Evolutionary conservation across 306 rosid species (phyloP).

Genomic region (Trichosanthes cucumerina): DNA sequence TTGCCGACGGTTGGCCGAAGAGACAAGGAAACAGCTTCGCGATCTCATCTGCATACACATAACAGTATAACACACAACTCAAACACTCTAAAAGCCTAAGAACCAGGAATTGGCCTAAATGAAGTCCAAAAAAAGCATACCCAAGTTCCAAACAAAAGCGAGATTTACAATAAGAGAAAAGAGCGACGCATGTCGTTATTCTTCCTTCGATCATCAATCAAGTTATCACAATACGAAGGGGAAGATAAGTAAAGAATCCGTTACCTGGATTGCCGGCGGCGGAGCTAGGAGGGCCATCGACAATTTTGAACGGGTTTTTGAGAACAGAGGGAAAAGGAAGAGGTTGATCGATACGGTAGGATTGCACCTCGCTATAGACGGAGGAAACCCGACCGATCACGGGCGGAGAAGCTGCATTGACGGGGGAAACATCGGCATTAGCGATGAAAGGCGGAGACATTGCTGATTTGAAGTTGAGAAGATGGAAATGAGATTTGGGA

Average conservation of each 20-base stretch:
- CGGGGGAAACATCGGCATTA: not conserved
- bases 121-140: not conserved
- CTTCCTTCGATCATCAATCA: not conserved
- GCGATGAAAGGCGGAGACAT: slow-evolving; percentile 1
- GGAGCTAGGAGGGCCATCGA: slow-evolving; percentile 74
- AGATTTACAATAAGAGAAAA: not conserved
- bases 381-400: slow-evolving; percentile 25
- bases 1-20: slow-evolving; percentile 82
- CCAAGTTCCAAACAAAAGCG: not conserved
- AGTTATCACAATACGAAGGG: not conserved
- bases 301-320: slow-evolving; percentile 42
- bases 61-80: not conserved
- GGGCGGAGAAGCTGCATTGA: not conserved
- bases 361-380: slow-evolving; percentile 71
- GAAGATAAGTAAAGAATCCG: not conserved
- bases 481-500: not conserved
- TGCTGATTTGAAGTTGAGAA: not conserved
- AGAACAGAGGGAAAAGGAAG: slow-evolving; percentile 89
- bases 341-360: slow-evolving; percentile 46
- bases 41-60: slow-evolving; percentile 48
- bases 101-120: not conserved
- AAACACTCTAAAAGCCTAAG: not conserved
- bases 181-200: not conserved
- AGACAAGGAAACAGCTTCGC: slow-evolving; percentile 77
- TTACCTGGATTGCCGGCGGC: slow-evolving; percentile 93